Percentiles rank a stretch among this genome's conserved stretches.
These are phyloP conservation scores for Begonia loranthoides DNA, from an alignment of 306 rosid species.

Conservation along the genomic window DNA sequence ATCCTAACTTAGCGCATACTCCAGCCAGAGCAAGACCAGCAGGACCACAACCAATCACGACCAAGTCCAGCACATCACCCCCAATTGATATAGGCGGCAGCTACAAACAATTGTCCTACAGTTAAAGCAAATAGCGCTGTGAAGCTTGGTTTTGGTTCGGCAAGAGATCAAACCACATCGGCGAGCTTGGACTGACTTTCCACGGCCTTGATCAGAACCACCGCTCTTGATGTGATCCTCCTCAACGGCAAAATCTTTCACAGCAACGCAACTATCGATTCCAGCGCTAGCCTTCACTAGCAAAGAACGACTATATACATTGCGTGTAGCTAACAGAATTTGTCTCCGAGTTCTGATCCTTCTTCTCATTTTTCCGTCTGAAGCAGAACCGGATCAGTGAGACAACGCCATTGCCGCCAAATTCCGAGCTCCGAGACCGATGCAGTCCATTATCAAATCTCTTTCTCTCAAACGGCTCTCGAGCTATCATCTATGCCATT, in stretches of 20 bases:
- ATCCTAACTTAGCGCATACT: constrained; percentile 77
- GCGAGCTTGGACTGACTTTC: constrained; percentile 77
- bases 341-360: constrained; percentile 12
- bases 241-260: constrained; percentile 49
- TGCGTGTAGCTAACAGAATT: constrained; percentile 7
- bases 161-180: constrained; percentile 66
- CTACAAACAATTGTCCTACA: too few relatives aligned
- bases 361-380: constrained; percentile 18
- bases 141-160: too few relatives aligned
- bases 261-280: constrained; percentile 58
- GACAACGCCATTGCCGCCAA: constrained; percentile 60
- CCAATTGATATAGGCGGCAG: constrained; percentile 59
- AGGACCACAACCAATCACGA: constrained; percentile 96
- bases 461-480: too few relatives aligned
- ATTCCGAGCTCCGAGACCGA: constrained; percentile 45
- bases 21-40: constrained; percentile 98
- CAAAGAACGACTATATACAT: constrained; percentile 24
- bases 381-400: constrained; percentile 21
- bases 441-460: constrained; percentile 63
- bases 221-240: constrained; percentile 80
- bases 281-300: constrained; percentile 36
- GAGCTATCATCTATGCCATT: constrained; percentile 8
- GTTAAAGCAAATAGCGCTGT: too few relatives aligned
- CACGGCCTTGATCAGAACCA: constrained; percentile 76
- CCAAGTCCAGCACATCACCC: constrained; percentile 58